Conservation (phyloP, 192 early-diverging fungal species). For the Coemansia sp. region DNA sequence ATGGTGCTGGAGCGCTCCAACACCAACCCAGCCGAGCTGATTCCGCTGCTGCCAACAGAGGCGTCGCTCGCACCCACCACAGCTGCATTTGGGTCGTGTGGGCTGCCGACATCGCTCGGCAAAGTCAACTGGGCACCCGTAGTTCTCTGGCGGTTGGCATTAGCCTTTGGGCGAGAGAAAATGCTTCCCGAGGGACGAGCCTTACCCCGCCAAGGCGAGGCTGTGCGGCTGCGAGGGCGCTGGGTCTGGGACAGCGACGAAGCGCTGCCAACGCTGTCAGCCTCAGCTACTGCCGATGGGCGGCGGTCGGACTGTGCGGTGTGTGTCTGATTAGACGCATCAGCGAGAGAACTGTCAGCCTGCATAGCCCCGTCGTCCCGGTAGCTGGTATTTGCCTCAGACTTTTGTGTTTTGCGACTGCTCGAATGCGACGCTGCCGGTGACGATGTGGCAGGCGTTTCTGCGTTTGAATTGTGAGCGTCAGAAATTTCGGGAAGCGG, state of each 20-base stretch:
- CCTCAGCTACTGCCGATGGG: background rate
- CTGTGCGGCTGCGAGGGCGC: constrained; percentile 33
- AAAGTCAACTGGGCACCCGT: background rate
- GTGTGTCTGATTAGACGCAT: constrained; percentile 3
- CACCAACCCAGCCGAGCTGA: constrained; percentile 33
- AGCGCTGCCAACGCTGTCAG: background rate
- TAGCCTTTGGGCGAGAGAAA: constrained; percentile 29
- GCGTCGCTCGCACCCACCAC: background rate
- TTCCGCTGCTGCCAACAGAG: constrained; percentile 5
- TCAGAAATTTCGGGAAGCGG: constrained; percentile 38
- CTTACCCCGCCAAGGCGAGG: constrained; percentile 39
- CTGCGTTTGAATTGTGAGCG: background rate
- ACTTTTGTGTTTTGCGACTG: background rate
- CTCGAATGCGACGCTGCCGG: background rate
- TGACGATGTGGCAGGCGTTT: background rate
- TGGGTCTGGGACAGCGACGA: background rate
- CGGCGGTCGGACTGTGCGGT: background rate
- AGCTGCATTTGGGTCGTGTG: background rate
- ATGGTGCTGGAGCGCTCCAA: constrained; percentile 15
- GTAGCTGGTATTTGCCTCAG: background rate
- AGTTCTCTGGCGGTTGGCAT: constrained; percentile 13
- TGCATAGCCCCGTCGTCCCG: constrained; percentile 5
- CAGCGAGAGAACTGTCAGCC: background rate
- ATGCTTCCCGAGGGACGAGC: constrained; percentile 21
- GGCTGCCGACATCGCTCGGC: background rate